These are phyloP conservation scores for Cymodocea nodosa DNA, from an alignment of 116 monocot genomes.

Conservation along the genomic window DNA sequence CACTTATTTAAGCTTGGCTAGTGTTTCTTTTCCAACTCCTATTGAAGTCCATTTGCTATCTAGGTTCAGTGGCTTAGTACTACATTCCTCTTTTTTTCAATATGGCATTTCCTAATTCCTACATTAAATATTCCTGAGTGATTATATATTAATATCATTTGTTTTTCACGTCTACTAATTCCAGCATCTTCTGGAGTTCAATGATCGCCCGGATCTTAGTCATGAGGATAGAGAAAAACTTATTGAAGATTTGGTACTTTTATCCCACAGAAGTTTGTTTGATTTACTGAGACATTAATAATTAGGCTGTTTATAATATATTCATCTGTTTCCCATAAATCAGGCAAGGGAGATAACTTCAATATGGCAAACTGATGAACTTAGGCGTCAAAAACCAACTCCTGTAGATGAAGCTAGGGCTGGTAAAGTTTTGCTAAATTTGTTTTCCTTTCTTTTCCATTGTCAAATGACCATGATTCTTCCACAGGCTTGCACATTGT, in stretches of 20 bases:
- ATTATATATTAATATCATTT: too few species aligned
- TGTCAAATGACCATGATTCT: background rate
- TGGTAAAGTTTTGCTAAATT: slow-evolving; percentile 28
- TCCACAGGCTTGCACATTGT: slow-evolving; percentile 85
- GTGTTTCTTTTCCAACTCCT: too few species aligned
- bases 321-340: background rate
- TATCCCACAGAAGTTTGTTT: background rate
- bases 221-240: slow-evolving; percentile 81
- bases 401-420: slow-evolving; percentile 98
- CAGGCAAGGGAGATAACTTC: slow-evolving; percentile 88
- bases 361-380: slow-evolving; percentile 93
- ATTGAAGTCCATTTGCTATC: too few species aligned
- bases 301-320: background rate
- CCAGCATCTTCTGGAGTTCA: slow-evolving; percentile 90
- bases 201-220: slow-evolving; percentile 77
- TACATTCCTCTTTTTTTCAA: too few species aligned
- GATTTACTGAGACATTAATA: background rate
- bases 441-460: background rate
- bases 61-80: too few species aligned
- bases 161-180: background rate
- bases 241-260: slow-evolving; percentile 79
- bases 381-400: slow-evolving; percentile 89
- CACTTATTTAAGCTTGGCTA: too few species aligned
- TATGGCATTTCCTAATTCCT: too few species aligned
- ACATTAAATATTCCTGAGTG: too few species aligned